Conservation (phyloP, 805 yeast species). For the Naumovozyma baii region DNA sequence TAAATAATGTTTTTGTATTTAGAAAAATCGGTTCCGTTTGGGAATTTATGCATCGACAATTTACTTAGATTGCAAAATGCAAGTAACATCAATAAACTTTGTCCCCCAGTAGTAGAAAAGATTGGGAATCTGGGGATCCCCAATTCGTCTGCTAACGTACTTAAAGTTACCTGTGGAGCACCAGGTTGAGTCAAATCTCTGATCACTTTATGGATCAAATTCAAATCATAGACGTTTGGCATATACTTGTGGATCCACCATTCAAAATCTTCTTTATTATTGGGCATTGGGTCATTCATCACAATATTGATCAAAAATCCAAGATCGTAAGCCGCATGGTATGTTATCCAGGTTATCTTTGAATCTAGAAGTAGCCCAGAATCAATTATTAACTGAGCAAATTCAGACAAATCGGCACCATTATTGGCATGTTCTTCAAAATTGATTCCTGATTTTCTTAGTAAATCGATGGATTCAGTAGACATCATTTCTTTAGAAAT, state of each 20-base stretch:
- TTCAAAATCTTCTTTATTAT: constrained; percentile 66
- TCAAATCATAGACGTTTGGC: constrained; percentile 78
- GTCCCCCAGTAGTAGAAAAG: constrained; percentile 53
- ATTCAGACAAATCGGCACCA: constrained; percentile 72
- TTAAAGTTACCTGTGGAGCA: constrained; percentile 31
- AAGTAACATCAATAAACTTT: constrained; percentile 50
- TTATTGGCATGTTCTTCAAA: constrained; percentile 60
- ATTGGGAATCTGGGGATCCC: constrained; percentile 51
- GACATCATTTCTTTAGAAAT: constrained; percentile 74
- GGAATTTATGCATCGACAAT: constrained; percentile 27
- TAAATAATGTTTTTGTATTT: constrained; percentile 43
- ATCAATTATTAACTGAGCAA: constrained; percentile 76
- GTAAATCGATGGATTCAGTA: constrained; percentile 69
- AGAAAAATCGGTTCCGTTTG: constrained; percentile 29
- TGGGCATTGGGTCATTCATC: constrained; percentile 69
- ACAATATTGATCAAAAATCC: constrained; percentile 78
- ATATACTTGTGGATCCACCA: constrained; percentile 62
- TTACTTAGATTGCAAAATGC: constrained; percentile 50
- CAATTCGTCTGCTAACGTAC: constrained; percentile 59
- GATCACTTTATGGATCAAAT: constrained; percentile 36
- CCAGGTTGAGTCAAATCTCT: constrained; percentile 16
- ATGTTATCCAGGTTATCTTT: constrained; percentile 75
- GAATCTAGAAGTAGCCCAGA: constrained; percentile 72
- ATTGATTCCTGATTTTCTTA: constrained; percentile 75
- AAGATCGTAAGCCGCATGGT: constrained; percentile 89